These are phyloP conservation scores for Neocucurbitaria cava DNA, from an alignment of 2,329 filamentous ascomycete species.

Conservation along the genomic window DNA sequence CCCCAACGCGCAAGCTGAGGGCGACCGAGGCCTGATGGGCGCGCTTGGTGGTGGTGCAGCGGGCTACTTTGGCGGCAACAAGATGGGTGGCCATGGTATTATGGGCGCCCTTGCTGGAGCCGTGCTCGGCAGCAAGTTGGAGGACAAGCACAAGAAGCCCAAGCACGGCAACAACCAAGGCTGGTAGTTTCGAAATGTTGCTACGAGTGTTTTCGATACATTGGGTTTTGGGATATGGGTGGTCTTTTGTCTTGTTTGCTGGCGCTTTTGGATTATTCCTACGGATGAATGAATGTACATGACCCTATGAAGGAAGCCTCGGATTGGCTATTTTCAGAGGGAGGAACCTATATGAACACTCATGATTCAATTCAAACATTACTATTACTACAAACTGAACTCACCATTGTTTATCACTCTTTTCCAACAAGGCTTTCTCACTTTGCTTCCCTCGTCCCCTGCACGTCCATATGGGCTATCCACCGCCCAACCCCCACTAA, in stretches of 20 bases:
- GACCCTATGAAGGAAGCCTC: no score
- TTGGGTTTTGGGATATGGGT: not conserved
- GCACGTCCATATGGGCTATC: no score
- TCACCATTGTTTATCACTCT: no score
- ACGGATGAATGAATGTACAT: no score
- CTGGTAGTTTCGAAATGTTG: slow-evolving; percentile 12
- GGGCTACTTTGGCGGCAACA: slow-evolving; percentile 63
- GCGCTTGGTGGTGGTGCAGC: slow-evolving; percentile 64
- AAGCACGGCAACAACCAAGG: slow-evolving; percentile 22
- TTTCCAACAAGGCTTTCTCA: no score
- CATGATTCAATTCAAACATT: no score
- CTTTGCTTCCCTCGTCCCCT: no score
- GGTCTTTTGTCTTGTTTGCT: not conserved
- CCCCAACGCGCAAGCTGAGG: slow-evolving; percentile 57
- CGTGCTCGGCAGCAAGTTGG: slow-evolving; percentile 61
- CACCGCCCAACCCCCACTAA: not conserved
- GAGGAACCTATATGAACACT: no score
- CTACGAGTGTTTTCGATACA: not conserved
- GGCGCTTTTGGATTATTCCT: no score
- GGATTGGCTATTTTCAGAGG: no score
- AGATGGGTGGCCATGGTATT: slow-evolving; percentile 62
- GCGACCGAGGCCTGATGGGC: slow-evolving; percentile 65
- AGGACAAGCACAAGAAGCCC: slow-evolving; percentile 60
- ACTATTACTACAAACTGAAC: no score
- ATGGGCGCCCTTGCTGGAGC: slow-evolving; percentile 66